Evolutionary conservation across 805 yeast genomes (phyloP), one percentile per base, ranked within the genome.

Genomic region (Metschnikowia proteae): DNA sequence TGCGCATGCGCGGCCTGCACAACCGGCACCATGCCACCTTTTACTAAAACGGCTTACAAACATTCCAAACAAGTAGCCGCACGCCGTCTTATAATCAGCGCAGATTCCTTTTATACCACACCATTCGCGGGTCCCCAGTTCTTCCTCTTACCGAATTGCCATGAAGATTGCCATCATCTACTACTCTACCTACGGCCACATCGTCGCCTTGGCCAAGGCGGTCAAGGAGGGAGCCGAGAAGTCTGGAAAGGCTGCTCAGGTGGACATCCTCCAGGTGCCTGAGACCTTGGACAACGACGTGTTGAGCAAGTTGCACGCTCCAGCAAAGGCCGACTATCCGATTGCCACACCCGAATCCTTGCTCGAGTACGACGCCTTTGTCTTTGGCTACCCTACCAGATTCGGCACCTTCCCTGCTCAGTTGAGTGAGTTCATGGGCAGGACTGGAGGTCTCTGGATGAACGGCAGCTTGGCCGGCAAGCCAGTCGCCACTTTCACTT

Each of bases 251-350:
- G 55, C 47, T 9, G 13, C 50, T 10, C 50, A 63, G 22, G 96
- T 87, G 32, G 83, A 81, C 59, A 74, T 89, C 57, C 86, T 68
- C 77, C 95, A 86, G 73, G 81, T 56, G 28, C 59, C 65, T 10
- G 57, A 61, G 49, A 53, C 58, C n/a, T 52, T 61, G 51, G 37
- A 58, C 31, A 51, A 59, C 29, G 56, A 55, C 13, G 52, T 60
- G 17, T 53, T 57, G 56, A 35, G 45, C 25, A 48, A 48, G 47
- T 48, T 57, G 60, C 53, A 53, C 42, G 60, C 60, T 5, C 59
- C 60, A 5, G 40, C 57, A 35, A 57, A 51, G 51, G 56, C 59
- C 8, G 50, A 48, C 50, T 57, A 53, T 52, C 59, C 60, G 26
- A 50, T 53, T 47, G 60, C 57, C 41, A 53, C 60, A 5, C 48